Base-by-base conservation (phyloP, 2,329 filamentous ascomycete species). In the Colletotrichum lindemuthianum region DNA sequence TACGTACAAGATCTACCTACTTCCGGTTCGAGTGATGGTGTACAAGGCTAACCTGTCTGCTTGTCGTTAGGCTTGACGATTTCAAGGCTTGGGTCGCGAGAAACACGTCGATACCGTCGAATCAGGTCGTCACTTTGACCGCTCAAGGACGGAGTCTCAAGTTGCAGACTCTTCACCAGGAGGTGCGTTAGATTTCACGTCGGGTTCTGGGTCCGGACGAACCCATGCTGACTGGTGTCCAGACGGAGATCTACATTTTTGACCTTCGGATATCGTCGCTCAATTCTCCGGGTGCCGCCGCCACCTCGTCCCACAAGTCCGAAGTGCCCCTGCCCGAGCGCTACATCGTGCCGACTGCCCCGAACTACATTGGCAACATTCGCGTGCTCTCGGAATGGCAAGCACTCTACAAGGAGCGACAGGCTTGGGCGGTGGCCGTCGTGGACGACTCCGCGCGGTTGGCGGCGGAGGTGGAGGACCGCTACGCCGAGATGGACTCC, bases 191-290 rank as follows among this genome's bases (percentile, higher is more conserved):
- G 13, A 15, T 37, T 8, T n/a, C 5, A 2, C 33, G 12, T 40
- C 37, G 4, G 9, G 37, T 9, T 40, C 37, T 13, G 37, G 37
- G 13, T 6, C 37, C 6, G 37, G 37, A 40, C 13, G 37, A 13
- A 9, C 9, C 6, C 37, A 8, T 49, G 45, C 67, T 72, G 49
- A 69, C 36, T 32, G 7, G 10, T 15, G 13, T 33, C 6, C 32
- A 96, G 90, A 92, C 88, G 69, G 93, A 98, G 75, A 89, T 99
- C 61, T 98, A 92, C 75, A 88, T 98, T 56, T 99, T 97, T 78
- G 93, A 97, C 77, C 91, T 93, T 67, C 88, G 90, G 70, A 88
- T 90, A 71, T 88, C 90, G 68, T 84, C 90, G 68, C 77, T 87
- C 54, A 79, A 84, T 52, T 81, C 85, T 55, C 72, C 83, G 24